Percentiles rank a stretch among this genome's conserved stretches.
These are phyloP conservation scores for Petrea volubilis DNA, from an alignment of 257 asterid species.

Conservation along the genomic window DNA sequence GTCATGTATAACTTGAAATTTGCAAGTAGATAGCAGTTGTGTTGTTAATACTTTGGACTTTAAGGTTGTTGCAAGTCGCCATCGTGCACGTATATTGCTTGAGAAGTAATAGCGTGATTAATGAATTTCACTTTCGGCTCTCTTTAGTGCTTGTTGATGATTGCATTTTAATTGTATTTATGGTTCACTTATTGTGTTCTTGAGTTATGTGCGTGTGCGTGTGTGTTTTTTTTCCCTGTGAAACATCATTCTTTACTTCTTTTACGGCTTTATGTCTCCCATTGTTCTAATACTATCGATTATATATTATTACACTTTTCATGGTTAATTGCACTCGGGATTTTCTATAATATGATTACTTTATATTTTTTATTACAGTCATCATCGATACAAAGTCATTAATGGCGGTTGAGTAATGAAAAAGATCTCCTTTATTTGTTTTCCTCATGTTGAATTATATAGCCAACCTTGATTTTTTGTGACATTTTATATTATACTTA, in stretches of 20 bases:
- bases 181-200: slow-evolving; percentile 16
- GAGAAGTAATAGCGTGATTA: slow-evolving; percentile 21
- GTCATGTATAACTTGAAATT: not conserved
- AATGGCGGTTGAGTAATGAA: too few relatives aligned
- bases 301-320: too few relatives aligned
- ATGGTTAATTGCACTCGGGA: too few relatives aligned
- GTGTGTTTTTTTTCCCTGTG: not conserved
- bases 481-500: too few relatives aligned
- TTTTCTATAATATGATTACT: too few relatives aligned
- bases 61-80: slow-evolving; percentile 33
- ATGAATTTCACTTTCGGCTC: slow-evolving; percentile 35
- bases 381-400: too few relatives aligned
- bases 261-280: not conserved
- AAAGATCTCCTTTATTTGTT: too few relatives aligned
- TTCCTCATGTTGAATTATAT: too few relatives aligned
- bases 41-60: slow-evolving; percentile 23
- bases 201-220: not conserved
- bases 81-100: slow-evolving; percentile 16
- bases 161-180: slow-evolving; percentile 23
- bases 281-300: too few relatives aligned
- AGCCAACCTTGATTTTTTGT: too few relatives aligned
- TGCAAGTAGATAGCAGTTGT: slow-evolving; percentile 3
- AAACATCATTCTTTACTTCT: not conserved
- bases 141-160: slow-evolving; percentile 21
- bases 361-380: too few relatives aligned